Base-by-base conservation (phyloP, 2,329 filamentous ascomycete genomes). In the Aureobasidium vineae region DNA sequence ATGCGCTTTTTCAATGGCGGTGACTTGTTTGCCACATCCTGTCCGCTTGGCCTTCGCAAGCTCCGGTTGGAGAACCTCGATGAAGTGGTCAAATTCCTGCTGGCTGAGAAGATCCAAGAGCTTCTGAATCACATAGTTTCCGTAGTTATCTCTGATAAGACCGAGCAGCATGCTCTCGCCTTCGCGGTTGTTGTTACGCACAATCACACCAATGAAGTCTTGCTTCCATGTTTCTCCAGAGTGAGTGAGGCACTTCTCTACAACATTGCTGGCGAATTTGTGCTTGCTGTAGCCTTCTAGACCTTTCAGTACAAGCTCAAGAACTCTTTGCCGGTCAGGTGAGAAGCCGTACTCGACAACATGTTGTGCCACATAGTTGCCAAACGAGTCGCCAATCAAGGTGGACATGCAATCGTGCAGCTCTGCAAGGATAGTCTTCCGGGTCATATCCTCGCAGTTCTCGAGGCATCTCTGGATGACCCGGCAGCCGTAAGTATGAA, bases 91-190 rank as follows among this genome's bases (percentile, higher is more conserved):
- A 69, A 79, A 82, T 67, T 82, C 80, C 15, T 75, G 68, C 6
- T 73, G 70, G 26, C 69, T 70, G 5, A 64, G 36, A 82, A 74
- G 0, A 76, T 80, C 80, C 45, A 96, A 81, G 5, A 97, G 83
- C 79, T 93, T 96, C 79, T 97, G 94, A 69, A 98, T 90, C 6
- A 98, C 94, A 75, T 98, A 99, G 77, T 99, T 99, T 68, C 91
- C 95, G 76, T 89, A 98, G 70, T 91, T 90, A 75, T 99, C 94
- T 70, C 89, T 90, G 84, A 97, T 92, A 78, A 97, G 83, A 26
- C 85, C 82, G 69, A 89, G 84, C 43, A 98, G 79, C n/a, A 88
- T 86, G 66, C 83, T 88, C 66, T 87, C 86, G 15, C 90, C 90
- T 61, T 76, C 73, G 28, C 69, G 83, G 63, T 85, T 85, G 19